phyloP scores from a whole-genome alignment of 163 green algal species.

The Chloromonas sp. region DNA sequence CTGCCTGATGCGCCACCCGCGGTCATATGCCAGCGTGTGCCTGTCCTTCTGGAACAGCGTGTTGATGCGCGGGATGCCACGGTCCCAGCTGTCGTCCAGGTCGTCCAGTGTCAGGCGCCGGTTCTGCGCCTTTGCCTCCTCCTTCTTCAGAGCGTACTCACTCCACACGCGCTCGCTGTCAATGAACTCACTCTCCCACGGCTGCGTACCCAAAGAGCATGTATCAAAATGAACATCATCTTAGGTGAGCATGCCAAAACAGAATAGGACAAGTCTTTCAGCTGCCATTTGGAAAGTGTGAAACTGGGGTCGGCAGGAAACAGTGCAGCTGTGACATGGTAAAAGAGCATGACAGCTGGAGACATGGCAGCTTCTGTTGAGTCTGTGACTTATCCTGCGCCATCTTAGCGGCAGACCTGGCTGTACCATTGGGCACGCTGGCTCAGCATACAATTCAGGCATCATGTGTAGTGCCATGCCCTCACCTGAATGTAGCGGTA shows the following conservation, averaged over 20 bases:
- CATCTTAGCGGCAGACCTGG: no score
- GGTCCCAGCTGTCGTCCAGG: conserved; percentile 97
- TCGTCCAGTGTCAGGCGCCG: conserved; percentile 90
- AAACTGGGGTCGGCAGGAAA: no score
- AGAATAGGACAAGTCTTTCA: no score
- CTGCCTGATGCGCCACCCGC: conserved; percentile 96
- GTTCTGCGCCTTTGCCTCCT: conserved; percentile 92
- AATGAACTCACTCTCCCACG: conserved; percentile 98
- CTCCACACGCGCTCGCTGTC: conserved; percentile 97
- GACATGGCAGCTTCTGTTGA: no score
- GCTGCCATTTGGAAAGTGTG: no score
- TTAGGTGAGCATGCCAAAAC: no score
- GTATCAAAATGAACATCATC: background rate
- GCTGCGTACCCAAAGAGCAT: conserved; percentile 42
- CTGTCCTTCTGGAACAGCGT: conserved; percentile 99
- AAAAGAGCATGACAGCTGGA: no score
- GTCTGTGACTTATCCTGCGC: no score
- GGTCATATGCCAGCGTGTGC: conserved; percentile 98
- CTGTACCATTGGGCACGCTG: no score
- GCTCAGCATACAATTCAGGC: no score
- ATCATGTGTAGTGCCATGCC: no score
- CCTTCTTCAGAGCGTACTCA: conserved; percentile 98
- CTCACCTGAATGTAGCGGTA: conserved; percentile 77
- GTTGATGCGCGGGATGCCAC: conserved; percentile 99
- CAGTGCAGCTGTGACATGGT: no score